Evolutionary conservation across 2,329 filamentous ascomycete species (phyloP).

Genomic region (Aspergillus carbonarius): DNA sequence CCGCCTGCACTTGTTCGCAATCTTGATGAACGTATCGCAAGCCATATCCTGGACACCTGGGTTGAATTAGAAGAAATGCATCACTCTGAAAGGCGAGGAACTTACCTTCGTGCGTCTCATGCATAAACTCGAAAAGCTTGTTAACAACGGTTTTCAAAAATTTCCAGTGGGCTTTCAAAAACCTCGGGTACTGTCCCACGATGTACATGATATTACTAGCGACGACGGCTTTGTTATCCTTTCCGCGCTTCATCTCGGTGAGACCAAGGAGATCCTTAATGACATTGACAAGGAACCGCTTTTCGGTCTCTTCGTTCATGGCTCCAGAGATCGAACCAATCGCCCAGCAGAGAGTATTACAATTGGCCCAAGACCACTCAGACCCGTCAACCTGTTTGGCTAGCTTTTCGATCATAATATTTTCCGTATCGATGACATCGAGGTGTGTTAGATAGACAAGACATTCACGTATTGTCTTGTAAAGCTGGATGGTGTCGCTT

Average conservation of each 20-base stretch:
- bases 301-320: conserved; percentile 99
- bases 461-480: conserved; percentile 98
- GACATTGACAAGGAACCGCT: conserved; percentile 95
- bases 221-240: conserved; percentile 99
- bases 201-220: conserved; percentile 99
- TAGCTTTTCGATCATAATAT: conserved; percentile 99
- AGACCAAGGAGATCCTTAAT: conserved; percentile 97
- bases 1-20: conserved; percentile 94
- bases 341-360: conserved; percentile 99
- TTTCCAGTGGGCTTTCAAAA: conserved; percentile 99
- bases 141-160: conserved; percentile 99
- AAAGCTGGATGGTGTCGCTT: conserved; percentile 96
- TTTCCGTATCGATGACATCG: conserved; percentile 95
- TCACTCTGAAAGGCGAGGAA: conserved; percentile 7
- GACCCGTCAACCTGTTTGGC: conserved; percentile 89
- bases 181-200: conserved; percentile 96
- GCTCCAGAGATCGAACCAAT: conserved; percentile 98
- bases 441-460: conserved; percentile 96
- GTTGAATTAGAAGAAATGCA: conserved; percentile 29
- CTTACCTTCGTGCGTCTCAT: conserved; percentile 94
- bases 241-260: conserved; percentile 98
- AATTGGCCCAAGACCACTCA: conserved; percentile 99
- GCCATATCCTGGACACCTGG: conserved; percentile 97
- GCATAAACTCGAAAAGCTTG: conserved; percentile 99
- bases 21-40: conserved; percentile 99